Evolutionary conservation across 352 stramenopile genomes (phyloP), one percentile per base, ranked within the genome.

Genomic region (Phytophthora fragariaefolia): DNA sequence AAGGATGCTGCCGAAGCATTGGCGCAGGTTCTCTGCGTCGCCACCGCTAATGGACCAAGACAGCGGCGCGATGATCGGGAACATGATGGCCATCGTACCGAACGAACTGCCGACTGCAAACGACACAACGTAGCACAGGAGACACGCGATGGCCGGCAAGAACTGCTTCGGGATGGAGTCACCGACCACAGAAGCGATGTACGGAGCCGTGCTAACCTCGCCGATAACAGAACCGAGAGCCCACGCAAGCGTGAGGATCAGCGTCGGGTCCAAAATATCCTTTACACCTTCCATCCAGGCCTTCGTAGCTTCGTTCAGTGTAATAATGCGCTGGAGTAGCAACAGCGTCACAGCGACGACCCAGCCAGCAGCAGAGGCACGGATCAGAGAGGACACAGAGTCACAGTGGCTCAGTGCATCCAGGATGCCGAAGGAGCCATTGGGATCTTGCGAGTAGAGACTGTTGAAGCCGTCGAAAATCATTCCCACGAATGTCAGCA

Each of bases 21-120:
- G 83, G 32, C 91, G 78, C 46, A 98, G 65, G 62, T 97, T 96
- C 17, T 86, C 79, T 9, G 74, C 57, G 52, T 98, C 90, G 9
- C 85, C 85, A 28, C 82, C 77, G 46, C 79, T 91, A 58, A 97
- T 91, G 45, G 82, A 80, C 75, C 74, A 97, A 51, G 89, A 95
- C 9, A 97, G 80, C 55, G 87, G 88, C 38, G 84, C 83, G 52
- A 95, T 92, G 64, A 98, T 96, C 17, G 92, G 92, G 67, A 98
- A 97, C 73, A 98, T 91, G 62, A 98, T 97, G 47, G 87, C 90
- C 89, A 98, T 97, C 8, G 92, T 97, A 49, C 89, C 90, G 63
- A 97, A 97, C 17, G 80, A 75, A 46, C 87, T 97, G 49, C 92
- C 92, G 4, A 90, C 96, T n/a, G 89, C 81, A 50, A 97, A 97